Evolutionary conservation across 805 yeast genomes (phyloP), one percentile per base, ranked within the genome.

Genomic region (Ogataea pilisensis): DNA sequence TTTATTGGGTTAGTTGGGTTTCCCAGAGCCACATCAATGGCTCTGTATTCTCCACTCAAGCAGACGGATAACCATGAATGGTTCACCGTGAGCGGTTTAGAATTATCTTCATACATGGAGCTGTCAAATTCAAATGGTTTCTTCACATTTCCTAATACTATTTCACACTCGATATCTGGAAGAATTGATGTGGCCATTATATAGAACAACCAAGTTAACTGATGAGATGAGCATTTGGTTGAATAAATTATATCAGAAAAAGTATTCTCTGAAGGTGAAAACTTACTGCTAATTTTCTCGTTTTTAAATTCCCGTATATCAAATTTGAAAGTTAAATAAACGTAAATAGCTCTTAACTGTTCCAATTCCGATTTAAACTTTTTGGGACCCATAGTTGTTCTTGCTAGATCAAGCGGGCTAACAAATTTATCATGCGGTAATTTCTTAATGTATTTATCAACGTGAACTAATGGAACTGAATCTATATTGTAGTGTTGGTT

Each of bases 61-160:
- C 83, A 60, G 1, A 89, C 80, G 1, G 95, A 79, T 41, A 88
- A 72, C 99, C 99, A 93, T 41, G 85, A 78, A 62, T 93, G 99
- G 54, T 89, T 87, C 28, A 80, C 59, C n/a, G 66, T 64, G 48
- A 70, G 74, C 70, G 48, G 31, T 34, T 72, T 70, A 33, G 78
- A 70, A 43, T 70, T 73, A 43, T 66, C 66, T 0, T 47, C 16
- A 29, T 48, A 31, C 11, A 43, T 31, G 7, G 43, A 31, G 1
- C 53, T 43, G 45, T 74, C 73, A 36, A 70, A 65, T 39, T 73
- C 80, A 46, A 80, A 80, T 8, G 96, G 95, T 20, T 80, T 76
- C 57, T 90, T 87, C 65, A 90, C 72, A 54, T 85, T 85, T 4
- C 99, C 99, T 20, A 80, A 66, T 2, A 93, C 79, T 1, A 88